A percentile compares a stretch with the other conserved stretches of the same genome.
These are phyloP conservation scores for Pleurotus citrinopileatus DNA, from an alignment of 768 basidiomycete genomes.

Conservation along the genomic window DNA sequence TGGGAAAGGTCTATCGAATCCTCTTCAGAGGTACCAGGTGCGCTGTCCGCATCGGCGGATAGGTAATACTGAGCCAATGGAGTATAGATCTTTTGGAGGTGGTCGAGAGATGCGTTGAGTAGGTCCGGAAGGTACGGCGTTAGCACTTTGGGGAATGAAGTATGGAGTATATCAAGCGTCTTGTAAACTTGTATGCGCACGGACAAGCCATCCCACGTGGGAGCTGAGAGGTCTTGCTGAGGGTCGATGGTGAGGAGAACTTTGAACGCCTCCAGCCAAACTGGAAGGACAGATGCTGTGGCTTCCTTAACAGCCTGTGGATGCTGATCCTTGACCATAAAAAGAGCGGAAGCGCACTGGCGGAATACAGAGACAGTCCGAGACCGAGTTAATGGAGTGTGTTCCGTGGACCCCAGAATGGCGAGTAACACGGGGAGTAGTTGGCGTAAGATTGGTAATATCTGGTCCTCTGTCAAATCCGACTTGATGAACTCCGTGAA, in stretches of 20 bases:
- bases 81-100: conserved; percentile 57
- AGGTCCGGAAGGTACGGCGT: conserved; percentile 61
- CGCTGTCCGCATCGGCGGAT: conserved; percentile 41
- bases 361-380: conserved; percentile 86
- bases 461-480: conserved; percentile 92
- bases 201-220: conserved; percentile 79
- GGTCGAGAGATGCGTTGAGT: conserved; percentile 52
- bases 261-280: conserved; percentile 91
- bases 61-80: conserved; percentile 65
- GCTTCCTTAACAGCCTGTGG: conserved; percentile 86
- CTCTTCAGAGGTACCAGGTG: conserved; percentile 72
- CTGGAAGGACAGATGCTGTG: conserved; percentile 72
- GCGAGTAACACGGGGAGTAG: conserved; percentile 81
- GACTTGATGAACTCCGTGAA: conserved; percentile 93
- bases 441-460: conserved; percentile 86
- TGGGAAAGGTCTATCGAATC: conserved; percentile 73
- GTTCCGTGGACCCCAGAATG: conserved; percentile 75
- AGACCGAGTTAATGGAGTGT: conserved; percentile 80
- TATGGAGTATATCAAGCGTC: conserved; percentile 79
- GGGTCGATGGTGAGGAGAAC: conserved; percentile 68
- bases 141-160: conserved; percentile 77
- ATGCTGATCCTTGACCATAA: conserved; percentile 94
- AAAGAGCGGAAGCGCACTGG: conserved; percentile 85
- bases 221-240: conserved; percentile 53
- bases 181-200: conserved; percentile 84